These are phyloP conservation scores for Aureobasidium mangrovei DNA, from an alignment of 2,329 filamentous ascomycete genomes.

Conservation along the genomic window DNA sequence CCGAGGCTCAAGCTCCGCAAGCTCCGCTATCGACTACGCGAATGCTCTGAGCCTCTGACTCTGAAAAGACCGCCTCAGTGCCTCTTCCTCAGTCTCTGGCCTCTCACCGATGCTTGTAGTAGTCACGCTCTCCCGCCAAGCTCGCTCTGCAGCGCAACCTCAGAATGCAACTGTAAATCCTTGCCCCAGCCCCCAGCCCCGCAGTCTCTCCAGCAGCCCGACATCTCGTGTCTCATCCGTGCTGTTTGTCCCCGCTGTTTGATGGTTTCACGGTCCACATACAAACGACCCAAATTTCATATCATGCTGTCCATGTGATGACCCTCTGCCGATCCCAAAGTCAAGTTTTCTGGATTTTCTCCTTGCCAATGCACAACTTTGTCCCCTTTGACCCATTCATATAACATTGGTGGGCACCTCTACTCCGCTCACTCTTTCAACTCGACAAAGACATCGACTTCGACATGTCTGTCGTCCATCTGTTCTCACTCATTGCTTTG, in stretches of 20 bases:
- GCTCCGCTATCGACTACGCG: too few relatives aligned
- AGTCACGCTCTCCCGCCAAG: background rate
- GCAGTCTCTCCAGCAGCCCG: background rate
- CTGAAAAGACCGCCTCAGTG: too few relatives aligned
- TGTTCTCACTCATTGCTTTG: background rate
- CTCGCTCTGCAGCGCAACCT: constrained; percentile 6
- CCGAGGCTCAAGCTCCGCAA: too few relatives aligned
- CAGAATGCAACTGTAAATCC: constrained; percentile 11
- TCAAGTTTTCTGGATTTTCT: background rate
- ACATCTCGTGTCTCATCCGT: constrained; percentile 1
- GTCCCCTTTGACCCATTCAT: background rate
- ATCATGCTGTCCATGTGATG: constrained; percentile 4
- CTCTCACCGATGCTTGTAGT: background rate
- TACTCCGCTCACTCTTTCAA: background rate
- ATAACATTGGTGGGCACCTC: background rate
- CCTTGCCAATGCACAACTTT: background rate
- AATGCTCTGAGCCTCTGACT: too few relatives aligned
- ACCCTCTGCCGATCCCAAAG: background rate
- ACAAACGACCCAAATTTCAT: background rate
- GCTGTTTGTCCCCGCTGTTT: constrained; percentile 4
- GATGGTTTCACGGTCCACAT: background rate
- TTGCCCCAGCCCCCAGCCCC: background rate
- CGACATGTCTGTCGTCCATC: background rate
- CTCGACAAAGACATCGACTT: background rate
- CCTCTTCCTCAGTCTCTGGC: too few relatives aligned